Percentiles rank a stretch among this genome's conserved stretches.
These are phyloP conservation scores for Fraxinus sp. DNA, from an alignment of 305 asterid genomes.

Conservation along the genomic window DNA sequence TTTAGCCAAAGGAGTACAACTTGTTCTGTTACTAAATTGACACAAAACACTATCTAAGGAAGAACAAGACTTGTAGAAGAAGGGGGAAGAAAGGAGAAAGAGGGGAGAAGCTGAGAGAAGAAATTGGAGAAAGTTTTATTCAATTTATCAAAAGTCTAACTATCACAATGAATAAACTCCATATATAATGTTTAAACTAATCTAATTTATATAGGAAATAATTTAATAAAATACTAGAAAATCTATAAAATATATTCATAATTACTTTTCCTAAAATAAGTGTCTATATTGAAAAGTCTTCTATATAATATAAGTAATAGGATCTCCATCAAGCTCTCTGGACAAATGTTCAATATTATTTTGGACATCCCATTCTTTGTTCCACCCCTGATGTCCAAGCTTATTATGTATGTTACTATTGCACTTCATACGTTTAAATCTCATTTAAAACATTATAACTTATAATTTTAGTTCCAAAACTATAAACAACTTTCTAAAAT, in stretches of 20 bases:
- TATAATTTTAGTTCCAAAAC: not conserved
- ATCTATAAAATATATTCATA: not conserved
- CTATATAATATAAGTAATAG: not conserved
- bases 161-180: not conserved
- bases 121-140: not conserved
- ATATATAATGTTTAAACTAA: no score
- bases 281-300: not conserved
- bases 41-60: not conserved
- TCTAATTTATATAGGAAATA: no score
- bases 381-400: not conserved
- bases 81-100: not conserved
- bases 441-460: not conserved
- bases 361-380: not conserved
- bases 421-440: not conserved
- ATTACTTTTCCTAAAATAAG: not conserved
- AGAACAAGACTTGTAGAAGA: not conserved
- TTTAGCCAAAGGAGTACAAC: not conserved
- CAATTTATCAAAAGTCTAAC: not conserved
- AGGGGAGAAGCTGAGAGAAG: not conserved
- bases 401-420: not conserved
- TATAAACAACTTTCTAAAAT: not conserved
- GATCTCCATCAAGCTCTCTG: not conserved
- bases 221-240: no score
- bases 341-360: not conserved
- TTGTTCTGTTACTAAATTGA: not conserved